These are phyloP conservation scores for Hexamita inflata DNA, from an alignment of 208 protist genomes.

Conservation along the genomic window DNA sequence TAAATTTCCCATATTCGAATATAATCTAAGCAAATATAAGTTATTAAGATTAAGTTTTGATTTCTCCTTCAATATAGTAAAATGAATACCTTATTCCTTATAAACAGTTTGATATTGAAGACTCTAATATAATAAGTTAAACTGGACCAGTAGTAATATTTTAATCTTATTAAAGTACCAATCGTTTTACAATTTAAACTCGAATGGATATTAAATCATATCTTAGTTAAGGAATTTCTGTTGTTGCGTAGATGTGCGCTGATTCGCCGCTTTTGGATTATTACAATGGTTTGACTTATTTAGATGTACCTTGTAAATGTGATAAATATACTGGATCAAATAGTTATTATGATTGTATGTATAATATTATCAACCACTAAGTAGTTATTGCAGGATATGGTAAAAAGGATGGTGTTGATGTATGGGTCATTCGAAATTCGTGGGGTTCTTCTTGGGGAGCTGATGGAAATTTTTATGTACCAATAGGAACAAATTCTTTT, in stretches of 20 bases:
- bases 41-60: too few relatives aligned
- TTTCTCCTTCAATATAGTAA: conserved; percentile 2
- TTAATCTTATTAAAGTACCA: too few relatives aligned
- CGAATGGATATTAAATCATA: too few relatives aligned
- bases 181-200: too few relatives aligned
- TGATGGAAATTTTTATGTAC: background rate
- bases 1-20: conserved; percentile 1
- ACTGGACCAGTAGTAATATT: background rate
- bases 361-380: conserved; percentile 4
- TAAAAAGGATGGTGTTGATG: background rate
- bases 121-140: background rate
- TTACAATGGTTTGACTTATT: background rate
- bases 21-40: too few relatives aligned
- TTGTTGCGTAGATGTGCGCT: background rate
- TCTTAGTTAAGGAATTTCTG: background rate
- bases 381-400: conserved; percentile 19
- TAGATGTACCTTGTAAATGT: background rate
- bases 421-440: conserved; percentile 17
- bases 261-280: background rate
- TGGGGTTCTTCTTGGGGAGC: conserved; percentile 3
- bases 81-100: background rate
- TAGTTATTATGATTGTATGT: background rate
- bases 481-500: background rate
- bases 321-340: background rate
- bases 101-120: background rate